Evolutionary conservation across 768 basidiomycete species (phyloP), one percentile per base, ranked within the genome.

Genomic region (Wakefieldia striispora): DNA sequence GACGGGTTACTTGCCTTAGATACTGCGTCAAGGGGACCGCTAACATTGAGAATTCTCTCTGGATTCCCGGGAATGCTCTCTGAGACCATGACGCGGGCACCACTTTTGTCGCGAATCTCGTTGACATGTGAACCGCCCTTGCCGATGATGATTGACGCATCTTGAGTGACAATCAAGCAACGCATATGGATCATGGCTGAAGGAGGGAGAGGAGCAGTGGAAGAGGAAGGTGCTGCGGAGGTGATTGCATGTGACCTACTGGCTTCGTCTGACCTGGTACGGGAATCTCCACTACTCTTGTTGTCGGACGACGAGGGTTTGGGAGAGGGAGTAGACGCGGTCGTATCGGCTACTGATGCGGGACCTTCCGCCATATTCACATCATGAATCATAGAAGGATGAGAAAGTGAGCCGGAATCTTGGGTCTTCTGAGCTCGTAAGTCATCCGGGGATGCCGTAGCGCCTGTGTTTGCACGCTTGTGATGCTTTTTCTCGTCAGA

Each of bases 51-150:
- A 57, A 99, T 97, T 40, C 97, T 86, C 72, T 99, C 97, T n/a
- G 97, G 97, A 66, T 98, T 98, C 9, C 95, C 95, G 4, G 97
- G 93, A 52, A 98, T 97, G 65, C 93, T 93, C 74, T 99, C 97
- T 17, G 94, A 98, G 40, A 99, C 93, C 76, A 94, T 91, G 60
- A 98, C 93, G 42, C 93, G 81, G 13, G 95, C 95, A 38, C 92
- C 93, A 57, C 91, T 94, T 77, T 95, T 97, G 70, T 98, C 97
- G 53, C 97, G 79, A 55, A 99, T 98, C 71, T 99, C 97, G 62
- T 97, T 97, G 59, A 99, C 95, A 72, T 98, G 97, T 38, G 88
- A 81, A 56, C 95, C 95, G 43, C 77, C 89, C 71, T 93, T 92
- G 33, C 97, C 97, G 58, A 99, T 99, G 75, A 98, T 98, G 72